Base-by-base conservation (phyloP, 108 stramenopile species). In the Skeletonema tropicum region DNA sequence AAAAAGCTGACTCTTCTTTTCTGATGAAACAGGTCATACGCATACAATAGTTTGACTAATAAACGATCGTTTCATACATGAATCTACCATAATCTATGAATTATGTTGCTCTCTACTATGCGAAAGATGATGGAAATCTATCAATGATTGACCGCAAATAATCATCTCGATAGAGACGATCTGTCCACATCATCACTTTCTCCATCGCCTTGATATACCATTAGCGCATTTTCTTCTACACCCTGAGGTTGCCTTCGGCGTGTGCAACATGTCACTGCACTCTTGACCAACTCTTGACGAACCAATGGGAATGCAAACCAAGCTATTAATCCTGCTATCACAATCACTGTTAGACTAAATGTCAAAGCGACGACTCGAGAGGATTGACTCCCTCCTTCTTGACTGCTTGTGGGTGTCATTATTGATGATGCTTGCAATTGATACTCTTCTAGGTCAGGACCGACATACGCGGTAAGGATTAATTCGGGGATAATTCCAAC, bases 401-500 rank as follows among this genome's bases (percentile, higher is more conserved):
- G 11, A 13, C 33, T 19, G 2, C 23, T 39, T 31, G 29, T 25
- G 2, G 25, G 3, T 5, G 23, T 30, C 32, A 36, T 33, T 41
- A 12, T 10, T 39, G 41, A 14, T 57, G 17, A 15, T 29, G 6
- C 32, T 12, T 48, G 42, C 42, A 46, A 23, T 38, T 23, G 13
- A 31, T 42, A 35, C 4, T 58, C 49, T 11, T 71, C 64, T 10
- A 64, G 64, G 42, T 81, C 80, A 19, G 82, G 82, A 25, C 82
- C 82, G 1, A 83, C 65, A 60, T 73, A 83, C 29, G 70, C 60
- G 3, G 75, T 55, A n/a, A 68, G 21, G 6, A 72, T 46, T 1
- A 83, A 23, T 6, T 83, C 75, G 10, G 82, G 69, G 31, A 76
- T 71, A 23, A 68, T 69, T 21, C 72, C 75, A 7, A 42, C 30